Percentiles rank a stretch among this genome's conserved stretches.
phyloP scores from a whole-genome alignment of 2,329 filamentous ascomycete genomes.

The Mycosphaerelloides madeirae region DNA sequence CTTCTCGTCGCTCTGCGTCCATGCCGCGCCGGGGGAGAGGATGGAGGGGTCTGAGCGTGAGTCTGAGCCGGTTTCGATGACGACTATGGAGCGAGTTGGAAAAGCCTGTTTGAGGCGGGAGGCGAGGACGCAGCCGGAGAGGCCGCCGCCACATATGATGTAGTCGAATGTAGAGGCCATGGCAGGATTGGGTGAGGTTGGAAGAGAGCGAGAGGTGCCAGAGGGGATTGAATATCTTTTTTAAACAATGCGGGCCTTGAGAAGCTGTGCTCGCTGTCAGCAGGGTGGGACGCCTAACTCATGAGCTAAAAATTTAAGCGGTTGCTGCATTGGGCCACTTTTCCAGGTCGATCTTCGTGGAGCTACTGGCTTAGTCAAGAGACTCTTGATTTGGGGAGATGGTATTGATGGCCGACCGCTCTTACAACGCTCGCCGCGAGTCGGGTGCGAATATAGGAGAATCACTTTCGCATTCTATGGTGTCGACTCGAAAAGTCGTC shows the following conservation, averaged over 20 bases:
- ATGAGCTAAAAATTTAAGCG: too few relatives aligned
- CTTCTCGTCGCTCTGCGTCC: constrained; percentile 1
- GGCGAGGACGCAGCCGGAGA: constrained; percentile 78
- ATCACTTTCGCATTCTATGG: neutral
- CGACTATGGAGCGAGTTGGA: constrained; percentile 69
- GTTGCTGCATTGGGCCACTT: too few relatives aligned
- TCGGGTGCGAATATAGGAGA: too few relatives aligned
- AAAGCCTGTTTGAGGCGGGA: constrained; percentile 75
- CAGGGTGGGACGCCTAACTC: too few relatives aligned
- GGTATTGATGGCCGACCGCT: neutral
- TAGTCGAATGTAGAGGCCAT: constrained; percentile 60
- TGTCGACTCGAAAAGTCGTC: constrained; percentile 54
- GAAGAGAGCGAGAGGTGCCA: too few relatives aligned
- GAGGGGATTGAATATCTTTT: too few relatives aligned
- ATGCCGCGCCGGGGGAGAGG: constrained; percentile 1
- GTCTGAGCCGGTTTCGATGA: constrained; percentile 83
- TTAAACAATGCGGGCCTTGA: too few relatives aligned
- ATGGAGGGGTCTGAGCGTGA: constrained; percentile 58
- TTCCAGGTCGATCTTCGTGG: too few relatives aligned
- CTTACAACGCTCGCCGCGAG: neutral
- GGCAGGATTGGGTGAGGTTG: too few relatives aligned
- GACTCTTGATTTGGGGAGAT: too few relatives aligned
- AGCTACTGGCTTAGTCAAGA: too few relatives aligned
- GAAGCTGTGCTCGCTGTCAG: too few relatives aligned
- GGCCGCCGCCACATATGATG: constrained; percentile 78